Evolutionary conservation across 495 filamentous ascomycete genomes (phyloP), one percentile per base, ranked within the genome.

Genomic region (Pyrenopolyporus hunteri): DNA sequence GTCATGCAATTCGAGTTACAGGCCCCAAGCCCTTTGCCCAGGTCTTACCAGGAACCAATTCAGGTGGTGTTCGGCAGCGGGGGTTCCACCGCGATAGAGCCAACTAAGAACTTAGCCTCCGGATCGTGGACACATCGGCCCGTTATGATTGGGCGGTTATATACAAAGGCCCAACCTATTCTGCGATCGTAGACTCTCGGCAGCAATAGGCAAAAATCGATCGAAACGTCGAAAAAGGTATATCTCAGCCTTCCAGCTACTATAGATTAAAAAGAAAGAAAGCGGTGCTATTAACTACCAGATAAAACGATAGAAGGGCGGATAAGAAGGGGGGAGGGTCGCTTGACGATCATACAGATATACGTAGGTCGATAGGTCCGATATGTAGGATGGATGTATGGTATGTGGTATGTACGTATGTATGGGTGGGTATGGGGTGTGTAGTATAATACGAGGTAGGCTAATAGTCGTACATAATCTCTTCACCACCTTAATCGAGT

Each of bases 191-290:
- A 46, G 22, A 45, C 11, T 42, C 45, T 14, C n/a, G n/a, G 26
- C 32, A 44, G 50, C 13, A 66, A 66, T 61, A 66, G 63, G 51
- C 63, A 66, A 56, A 66, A n/a, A n/a, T n/a, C n/a, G n/a, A 57
- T 60, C 19, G 11, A 49, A 49, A 35, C 32, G 10, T 26, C 29
- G 7, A 35, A 49, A 33, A 43, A 28, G 31, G 37, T 45, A 33
- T 29, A 33, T n/a, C n/a, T n/a, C n/a, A 25, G 33, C 16, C 23
- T 44, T 22, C 23, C 35, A 26, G 13, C 16, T 25, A 40, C 32
- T 16, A 33, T 9, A 50, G 53, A 39, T 57, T 48, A 46, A 52
- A 39, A 40, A 8, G n/a, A 26, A 32, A 47, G 13, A 37, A 13
- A 6, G 11, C 23, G 37, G 25, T 40, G 33, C 37, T 37, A 29